Evolutionary conservation across 148 eudicot genomes (phyloP).

Genomic region (Camellia japonica): DNA sequence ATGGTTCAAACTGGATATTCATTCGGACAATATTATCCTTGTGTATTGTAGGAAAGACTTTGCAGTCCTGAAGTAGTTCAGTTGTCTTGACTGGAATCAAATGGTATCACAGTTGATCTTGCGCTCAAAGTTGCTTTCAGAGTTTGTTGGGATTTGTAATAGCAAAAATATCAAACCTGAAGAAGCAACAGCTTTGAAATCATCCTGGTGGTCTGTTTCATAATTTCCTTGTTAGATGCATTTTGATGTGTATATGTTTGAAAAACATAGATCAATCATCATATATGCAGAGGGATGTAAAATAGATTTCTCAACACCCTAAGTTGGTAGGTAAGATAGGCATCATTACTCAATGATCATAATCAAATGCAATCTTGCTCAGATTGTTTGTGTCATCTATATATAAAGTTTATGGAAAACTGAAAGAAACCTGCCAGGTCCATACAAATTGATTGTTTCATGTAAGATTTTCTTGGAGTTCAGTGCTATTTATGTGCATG

Average conservation of each 20-base stretch:
- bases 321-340: not conserved
- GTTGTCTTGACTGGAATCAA: not conserved
- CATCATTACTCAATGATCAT: not conserved
- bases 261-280: not conserved
- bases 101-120: not conserved
- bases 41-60: not conserved
- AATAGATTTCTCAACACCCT: not conserved
- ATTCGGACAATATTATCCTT: not conserved
- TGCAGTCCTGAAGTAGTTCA: slow-evolving; percentile 4
- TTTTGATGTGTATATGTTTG: not conserved
- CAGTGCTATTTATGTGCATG: too few relatives aligned
- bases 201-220: not conserved
- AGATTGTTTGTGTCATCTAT: too few relatives aligned
- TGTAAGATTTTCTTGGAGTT: too few relatives aligned
- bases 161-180: too few relatives aligned
- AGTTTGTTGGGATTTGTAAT: not conserved
- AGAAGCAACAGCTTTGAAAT: not conserved
- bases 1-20: not conserved
- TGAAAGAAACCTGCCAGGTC: not conserved
- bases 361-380: not conserved
- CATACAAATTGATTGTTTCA: not conserved
- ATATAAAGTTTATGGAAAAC: too few relatives aligned
- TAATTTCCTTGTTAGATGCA: not conserved
- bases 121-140: not conserved
- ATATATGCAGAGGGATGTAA: not conserved